Evolutionary conservation across 495 filamentous ascomycete genomes (phyloP).

Genomic region (Podospora pseudocomata): DNA sequence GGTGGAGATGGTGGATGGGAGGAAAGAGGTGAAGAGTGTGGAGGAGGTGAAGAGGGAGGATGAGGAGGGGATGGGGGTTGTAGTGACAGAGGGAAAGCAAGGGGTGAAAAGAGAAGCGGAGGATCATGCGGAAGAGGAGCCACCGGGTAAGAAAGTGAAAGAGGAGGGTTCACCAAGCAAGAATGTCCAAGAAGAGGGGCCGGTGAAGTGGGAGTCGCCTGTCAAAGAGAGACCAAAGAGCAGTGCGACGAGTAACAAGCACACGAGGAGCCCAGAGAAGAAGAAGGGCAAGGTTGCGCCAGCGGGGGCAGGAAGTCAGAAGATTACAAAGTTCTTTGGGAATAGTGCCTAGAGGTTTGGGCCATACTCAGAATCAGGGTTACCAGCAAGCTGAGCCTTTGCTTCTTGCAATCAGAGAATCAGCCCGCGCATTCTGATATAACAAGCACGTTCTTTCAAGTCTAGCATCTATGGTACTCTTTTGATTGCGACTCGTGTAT

Average conservation of each 20-base stretch:
- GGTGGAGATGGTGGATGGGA: conserved; percentile 10
- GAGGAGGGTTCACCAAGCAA: conserved; percentile 24
- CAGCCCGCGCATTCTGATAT: too few relatives aligned
- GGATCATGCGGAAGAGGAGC: not conserved
- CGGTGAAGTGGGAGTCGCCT: conserved; percentile 44
- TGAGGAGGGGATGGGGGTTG: conserved; percentile 14
- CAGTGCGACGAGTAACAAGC: conserved; percentile 47
- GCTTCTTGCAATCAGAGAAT: too few relatives aligned
- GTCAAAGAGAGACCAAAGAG: conserved; percentile 40
- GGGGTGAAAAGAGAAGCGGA: conserved; percentile 58
- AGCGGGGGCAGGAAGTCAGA: conserved; percentile 58
- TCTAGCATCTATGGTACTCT: too few relatives aligned
- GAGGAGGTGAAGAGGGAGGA: conserved; percentile 28
- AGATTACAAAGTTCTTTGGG: conserved; percentile 83
- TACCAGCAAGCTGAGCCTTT: too few relatives aligned
- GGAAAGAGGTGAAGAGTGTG: conserved; percentile 30
- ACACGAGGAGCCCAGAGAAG: conserved; percentile 33
- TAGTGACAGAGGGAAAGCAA: not conserved
- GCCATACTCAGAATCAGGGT: too few relatives aligned
- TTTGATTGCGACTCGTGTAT: too few relatives aligned
- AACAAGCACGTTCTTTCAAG: too few relatives aligned
- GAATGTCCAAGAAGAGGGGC: conserved; percentile 7
- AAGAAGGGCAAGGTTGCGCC: conserved; percentile 35
- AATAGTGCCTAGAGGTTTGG: conserved; percentile 42
- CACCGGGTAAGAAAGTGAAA: not conserved